Percentiles rank a stretch among this genome's conserved stretches.
Conservation (phyloP, 2,329 filamentous ascomycete species). For the Macroventuria anomochaeta region DNA sequence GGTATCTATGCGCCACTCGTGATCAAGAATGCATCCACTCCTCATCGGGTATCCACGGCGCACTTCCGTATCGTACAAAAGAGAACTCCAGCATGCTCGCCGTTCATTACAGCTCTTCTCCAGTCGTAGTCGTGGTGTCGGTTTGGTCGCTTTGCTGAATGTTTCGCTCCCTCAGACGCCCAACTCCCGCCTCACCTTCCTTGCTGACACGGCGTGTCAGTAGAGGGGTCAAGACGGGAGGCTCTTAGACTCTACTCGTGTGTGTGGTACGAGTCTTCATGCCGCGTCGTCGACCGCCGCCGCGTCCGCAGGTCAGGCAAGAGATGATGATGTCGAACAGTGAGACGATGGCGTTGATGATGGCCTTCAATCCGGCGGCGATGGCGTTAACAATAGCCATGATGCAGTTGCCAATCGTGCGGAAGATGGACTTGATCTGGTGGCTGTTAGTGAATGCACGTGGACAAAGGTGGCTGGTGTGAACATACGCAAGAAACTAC, state of each 20-base stretch:
- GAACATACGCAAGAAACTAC: conserved; percentile 80
- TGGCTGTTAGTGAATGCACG: conserved; percentile 27
- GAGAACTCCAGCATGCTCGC: conserved; percentile 19
- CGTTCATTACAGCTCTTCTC: conserved; percentile 9
- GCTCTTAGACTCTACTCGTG: conserved; percentile 48
- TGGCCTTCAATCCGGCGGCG: conserved; percentile 54
- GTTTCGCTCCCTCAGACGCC: conserved; percentile 17
- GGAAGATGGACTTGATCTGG: conserved; percentile 53
- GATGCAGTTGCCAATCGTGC: conserved; percentile 55
- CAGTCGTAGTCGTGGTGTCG: neutral
- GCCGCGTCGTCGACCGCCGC: conserved; percentile 46
- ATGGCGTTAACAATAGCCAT: conserved; percentile 58
- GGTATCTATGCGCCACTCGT: conserved; percentile 33
- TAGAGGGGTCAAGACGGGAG: conserved; percentile 23
- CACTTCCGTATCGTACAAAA: conserved; percentile 17
- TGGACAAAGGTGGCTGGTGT: neutral
- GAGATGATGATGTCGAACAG: conserved; percentile 58
- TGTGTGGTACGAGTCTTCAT: conserved; percentile 33
- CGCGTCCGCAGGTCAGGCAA: conserved; percentile 58
- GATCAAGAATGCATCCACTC: conserved; percentile 25
- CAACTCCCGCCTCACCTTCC: conserved; percentile 25
- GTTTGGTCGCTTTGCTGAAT: neutral
- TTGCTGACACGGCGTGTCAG: conserved; percentile 19
- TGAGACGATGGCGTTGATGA: conserved; percentile 58
- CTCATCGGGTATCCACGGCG: conserved; percentile 17